phyloP scores from a whole-genome alignment of 2,329 filamentous ascomycete genomes.

The Botryotinia narcissicola region DNA sequence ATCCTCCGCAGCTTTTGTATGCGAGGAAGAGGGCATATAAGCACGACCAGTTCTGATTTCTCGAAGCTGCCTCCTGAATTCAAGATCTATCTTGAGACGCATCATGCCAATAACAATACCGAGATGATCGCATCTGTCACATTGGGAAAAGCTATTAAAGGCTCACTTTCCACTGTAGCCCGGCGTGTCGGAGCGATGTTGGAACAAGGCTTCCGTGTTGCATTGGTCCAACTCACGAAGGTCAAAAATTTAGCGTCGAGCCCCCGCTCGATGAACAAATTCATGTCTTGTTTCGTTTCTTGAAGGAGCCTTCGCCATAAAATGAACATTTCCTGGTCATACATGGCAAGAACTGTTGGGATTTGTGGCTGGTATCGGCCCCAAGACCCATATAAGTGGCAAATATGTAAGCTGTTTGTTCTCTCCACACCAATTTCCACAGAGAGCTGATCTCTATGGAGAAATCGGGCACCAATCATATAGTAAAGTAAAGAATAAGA shows the following conservation, averaged over 20 bases:
- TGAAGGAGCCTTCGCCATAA: background rate
- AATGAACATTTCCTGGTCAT: background rate
- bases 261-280: constrained; percentile 5
- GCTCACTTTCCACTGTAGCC: background rate
- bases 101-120: background rate
- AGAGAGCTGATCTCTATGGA: background rate
- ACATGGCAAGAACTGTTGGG: constrained; percentile 5
- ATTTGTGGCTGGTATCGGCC: background rate
- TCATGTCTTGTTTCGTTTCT: background rate
- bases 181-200: background rate
- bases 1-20: background rate
- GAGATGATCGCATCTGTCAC: background rate
- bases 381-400: background rate
- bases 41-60: constrained; percentile 5
- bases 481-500: background rate
- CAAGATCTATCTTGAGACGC: background rate
- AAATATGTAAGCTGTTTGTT: background rate
- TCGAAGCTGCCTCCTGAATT: constrained; percentile 8
- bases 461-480: background rate
- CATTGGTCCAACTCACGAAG: background rate
- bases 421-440: constrained; percentile 4
- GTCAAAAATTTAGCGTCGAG: background rate
- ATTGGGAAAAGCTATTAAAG: background rate
- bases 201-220: background rate
- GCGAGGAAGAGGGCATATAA: background rate